Evolutionary conservation across 768 basidiomycete species (phyloP).

Genomic region (Panaeolus papilionaceus): DNA sequence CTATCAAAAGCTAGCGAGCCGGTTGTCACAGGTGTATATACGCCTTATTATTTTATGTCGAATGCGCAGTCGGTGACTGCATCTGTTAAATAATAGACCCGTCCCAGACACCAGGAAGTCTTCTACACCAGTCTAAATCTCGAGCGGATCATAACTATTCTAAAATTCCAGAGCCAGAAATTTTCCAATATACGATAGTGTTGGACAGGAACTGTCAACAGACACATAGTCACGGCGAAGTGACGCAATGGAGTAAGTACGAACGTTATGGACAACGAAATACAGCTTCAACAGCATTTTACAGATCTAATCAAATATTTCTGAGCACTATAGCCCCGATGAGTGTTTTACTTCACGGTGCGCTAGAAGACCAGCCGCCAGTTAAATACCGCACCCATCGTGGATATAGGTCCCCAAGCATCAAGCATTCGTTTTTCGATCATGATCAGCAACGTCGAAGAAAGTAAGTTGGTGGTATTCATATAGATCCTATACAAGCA

Average conservation of each 20-base stretch:
- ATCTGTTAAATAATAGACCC: no score
- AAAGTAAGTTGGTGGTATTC: no score
- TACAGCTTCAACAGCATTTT: not conserved
- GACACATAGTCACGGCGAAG: not conserved
- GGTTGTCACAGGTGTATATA: no score
- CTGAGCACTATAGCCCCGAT: not conserved
- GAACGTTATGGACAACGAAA: not conserved
- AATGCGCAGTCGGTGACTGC: not conserved
- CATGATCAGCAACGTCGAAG: no score
- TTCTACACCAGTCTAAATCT: not conserved
- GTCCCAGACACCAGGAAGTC: no score
- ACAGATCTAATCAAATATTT: not conserved
- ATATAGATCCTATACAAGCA: no score
- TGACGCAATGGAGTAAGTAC: not conserved
- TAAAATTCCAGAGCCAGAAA: not conserved
- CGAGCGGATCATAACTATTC: not conserved
- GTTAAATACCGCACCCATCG: no score
- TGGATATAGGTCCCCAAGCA: no score
- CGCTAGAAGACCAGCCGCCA: no score
- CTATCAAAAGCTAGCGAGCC: no score
- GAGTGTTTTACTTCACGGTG: not conserved
- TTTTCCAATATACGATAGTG: not conserved
- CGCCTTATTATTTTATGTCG: no score
- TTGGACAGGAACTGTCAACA: constrained; percentile 1
- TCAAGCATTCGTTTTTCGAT: no score